Percentiles rank a stretch among this genome's conserved stretches.
These are phyloP conservation scores for Cladorrhinum sp. DNA, from an alignment of 2,329 filamentous ascomycete species.

Conservation along the genomic window DNA sequence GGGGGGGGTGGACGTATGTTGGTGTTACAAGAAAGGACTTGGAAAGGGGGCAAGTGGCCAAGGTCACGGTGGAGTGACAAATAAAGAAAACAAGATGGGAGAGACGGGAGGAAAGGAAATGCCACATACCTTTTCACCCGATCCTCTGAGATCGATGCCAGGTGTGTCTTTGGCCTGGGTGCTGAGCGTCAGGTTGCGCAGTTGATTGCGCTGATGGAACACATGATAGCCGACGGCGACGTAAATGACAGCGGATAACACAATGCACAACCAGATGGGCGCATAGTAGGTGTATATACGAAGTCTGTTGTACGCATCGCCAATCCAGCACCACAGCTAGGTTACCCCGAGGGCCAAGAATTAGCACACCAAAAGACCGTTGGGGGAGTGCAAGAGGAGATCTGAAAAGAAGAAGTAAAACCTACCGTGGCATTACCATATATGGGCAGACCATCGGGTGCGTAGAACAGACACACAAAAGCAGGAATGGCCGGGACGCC, in stretches of 20 bases:
- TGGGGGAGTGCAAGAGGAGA: too few species aligned
- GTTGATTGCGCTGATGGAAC: slow-evolving; percentile 54
- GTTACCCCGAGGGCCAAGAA: not conserved
- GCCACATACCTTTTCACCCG: slow-evolving; percentile 36
- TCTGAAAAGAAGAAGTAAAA: slow-evolving; percentile 14
- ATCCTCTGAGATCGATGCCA: slow-evolving; percentile 28
- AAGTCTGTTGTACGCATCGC: slow-evolving; percentile 50
- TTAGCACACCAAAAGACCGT: too few species aligned
- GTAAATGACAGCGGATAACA: slow-evolving; percentile 54
- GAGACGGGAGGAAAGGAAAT: too few species aligned
- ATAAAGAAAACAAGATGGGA: not conserved
- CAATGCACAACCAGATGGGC: slow-evolving; percentile 59
- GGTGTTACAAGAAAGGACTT: not conserved
- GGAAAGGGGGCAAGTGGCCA: too few species aligned
- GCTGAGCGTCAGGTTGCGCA: slow-evolving; percentile 52
- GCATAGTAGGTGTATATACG: slow-evolving; percentile 62
- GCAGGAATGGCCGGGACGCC: slow-evolving; percentile 68
- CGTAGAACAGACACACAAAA: slow-evolving; percentile 53
- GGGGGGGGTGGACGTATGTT: not conserved
- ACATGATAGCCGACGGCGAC: slow-evolving; percentile 57
- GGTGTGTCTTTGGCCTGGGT: slow-evolving; percentile 37
- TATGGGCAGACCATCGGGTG: slow-evolving; percentile 20
- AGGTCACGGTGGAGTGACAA: too few species aligned
- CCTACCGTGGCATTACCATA: slow-evolving; percentile 58
- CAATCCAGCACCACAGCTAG: slow-evolving; percentile 63